Evolutionary conservation across 352 stramenopile species (phyloP).

Genomic region (Phytopythium litorale): DNA sequence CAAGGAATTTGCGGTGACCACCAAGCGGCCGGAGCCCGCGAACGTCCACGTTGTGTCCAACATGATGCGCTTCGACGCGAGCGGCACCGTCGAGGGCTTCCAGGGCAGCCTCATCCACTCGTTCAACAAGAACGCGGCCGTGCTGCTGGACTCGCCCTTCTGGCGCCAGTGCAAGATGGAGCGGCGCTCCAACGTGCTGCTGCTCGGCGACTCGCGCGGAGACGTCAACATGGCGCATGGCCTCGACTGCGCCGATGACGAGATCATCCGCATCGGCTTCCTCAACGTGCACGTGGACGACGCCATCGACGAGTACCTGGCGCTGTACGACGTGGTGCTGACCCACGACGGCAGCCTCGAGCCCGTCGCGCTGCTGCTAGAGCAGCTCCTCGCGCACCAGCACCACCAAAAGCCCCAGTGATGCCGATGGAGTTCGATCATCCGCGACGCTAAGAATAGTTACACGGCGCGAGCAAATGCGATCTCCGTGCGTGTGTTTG

Average conservation of each 20-base stretch:
- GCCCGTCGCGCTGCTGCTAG: slow-evolving; percentile 39
- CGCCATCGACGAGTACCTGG: slow-evolving; percentile 55
- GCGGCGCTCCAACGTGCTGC: slow-evolving; percentile 55
- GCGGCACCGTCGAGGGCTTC: slow-evolving; percentile 44
- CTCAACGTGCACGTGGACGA: slow-evolving; percentile 71
- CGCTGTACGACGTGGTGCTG: slow-evolving; percentile 63
- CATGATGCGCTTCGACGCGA: slow-evolving; percentile 64
- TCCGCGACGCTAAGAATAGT: not conserved
- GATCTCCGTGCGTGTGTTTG: not conserved
- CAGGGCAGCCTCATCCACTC: slow-evolving; percentile 65
- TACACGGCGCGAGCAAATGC: not conserved
- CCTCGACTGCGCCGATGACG: slow-evolving; percentile 23
- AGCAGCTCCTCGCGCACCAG: slow-evolving; percentile 26
- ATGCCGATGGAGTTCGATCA: not conserved
- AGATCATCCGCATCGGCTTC: slow-evolving; percentile 65
- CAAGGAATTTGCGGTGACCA: slow-evolving; percentile 30
- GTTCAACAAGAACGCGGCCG: slow-evolving; percentile 75
- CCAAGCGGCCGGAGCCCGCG: slow-evolving; percentile 17
- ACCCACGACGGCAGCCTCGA: slow-evolving; percentile 57
- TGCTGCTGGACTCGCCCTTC: slow-evolving; percentile 60
- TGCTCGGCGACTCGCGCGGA: slow-evolving; percentile 63
- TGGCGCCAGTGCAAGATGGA: slow-evolving; percentile 43
- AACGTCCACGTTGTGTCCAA: slow-evolving; percentile 78
- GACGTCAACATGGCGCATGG: slow-evolving; percentile 58
- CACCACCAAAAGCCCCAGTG: slow-evolving; percentile 7